A percentile compares a stretch with the other conserved stretches of the same genome.
These are phyloP conservation scores for Tephrocybe sp. DNA, from an alignment of 768 basidiomycete species.

Conservation along the genomic window DNA sequence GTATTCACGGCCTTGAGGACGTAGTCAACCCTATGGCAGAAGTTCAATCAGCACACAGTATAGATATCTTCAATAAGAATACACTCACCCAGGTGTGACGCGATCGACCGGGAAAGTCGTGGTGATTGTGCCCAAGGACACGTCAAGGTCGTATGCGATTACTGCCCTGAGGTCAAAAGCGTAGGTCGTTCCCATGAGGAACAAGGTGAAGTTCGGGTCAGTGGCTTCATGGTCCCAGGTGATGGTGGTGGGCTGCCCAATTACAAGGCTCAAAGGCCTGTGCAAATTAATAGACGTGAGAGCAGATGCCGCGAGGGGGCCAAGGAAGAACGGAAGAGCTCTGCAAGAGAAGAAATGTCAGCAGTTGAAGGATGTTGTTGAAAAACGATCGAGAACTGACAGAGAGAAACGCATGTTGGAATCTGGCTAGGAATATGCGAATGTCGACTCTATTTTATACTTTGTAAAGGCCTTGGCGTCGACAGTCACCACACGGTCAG, in stretches of 20 bases:
- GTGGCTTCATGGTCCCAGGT: slow-evolving; percentile 3
- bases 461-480: too few relatives aligned
- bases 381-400: not conserved
- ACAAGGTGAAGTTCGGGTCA: slow-evolving; percentile 9
- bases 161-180: slow-evolving; percentile 12
- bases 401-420: not conserved
- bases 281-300: not conserved
- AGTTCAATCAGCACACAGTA: too few relatives aligned
- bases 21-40: not conserved
- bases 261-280: slow-evolving; percentile 8
- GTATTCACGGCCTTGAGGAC: slow-evolving; percentile 12
- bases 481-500: too few relatives aligned
- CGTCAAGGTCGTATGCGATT: slow-evolving; percentile 5
- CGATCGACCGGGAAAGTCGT: slow-evolving; percentile 8
- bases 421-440: too few relatives aligned
- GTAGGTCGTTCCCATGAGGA: slow-evolving; percentile 4
- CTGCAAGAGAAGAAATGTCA: not conserved
- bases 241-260: slow-evolving; percentile 12
- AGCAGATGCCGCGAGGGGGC: slow-evolving; percentile 4
- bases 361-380: not conserved
- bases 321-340: not conserved
- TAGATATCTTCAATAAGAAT: too few relatives aligned
- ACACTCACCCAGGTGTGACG: slow-evolving; percentile 14
- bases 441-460: too few relatives aligned
- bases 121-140: slow-evolving; percentile 5